These are phyloP conservation scores for Zygnema cylindricum DNA, from an alignment of 139 green algal genomes.

Conservation along the genomic window DNA sequence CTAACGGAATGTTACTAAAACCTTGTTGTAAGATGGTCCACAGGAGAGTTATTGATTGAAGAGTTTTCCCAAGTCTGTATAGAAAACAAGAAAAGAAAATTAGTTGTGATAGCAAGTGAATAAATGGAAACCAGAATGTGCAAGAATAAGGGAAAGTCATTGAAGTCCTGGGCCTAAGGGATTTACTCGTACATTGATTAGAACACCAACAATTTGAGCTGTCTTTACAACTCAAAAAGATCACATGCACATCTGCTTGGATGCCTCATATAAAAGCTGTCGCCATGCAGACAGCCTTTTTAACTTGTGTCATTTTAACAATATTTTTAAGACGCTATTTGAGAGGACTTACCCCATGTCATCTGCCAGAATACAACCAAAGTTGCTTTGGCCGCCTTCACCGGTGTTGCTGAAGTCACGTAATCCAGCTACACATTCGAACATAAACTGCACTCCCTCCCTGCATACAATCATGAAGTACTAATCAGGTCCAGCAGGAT, in stretches of 20 bases:
- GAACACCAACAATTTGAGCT: too few species aligned
- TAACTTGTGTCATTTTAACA: too few species aligned
- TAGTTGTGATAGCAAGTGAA: background rate
- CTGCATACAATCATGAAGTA: slow-evolving; percentile 49
- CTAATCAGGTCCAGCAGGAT: slow-evolving; percentile 1
- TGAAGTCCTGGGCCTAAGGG: too few species aligned
- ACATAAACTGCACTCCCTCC: slow-evolving; percentile 98
- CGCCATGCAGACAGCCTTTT: too few species aligned
- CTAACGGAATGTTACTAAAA: slow-evolving; percentile 70
- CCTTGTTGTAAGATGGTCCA: slow-evolving; percentile 88
- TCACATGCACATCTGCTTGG: too few species aligned
- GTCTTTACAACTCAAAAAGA: too few species aligned
- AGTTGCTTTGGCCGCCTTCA: slow-evolving; percentile 4
- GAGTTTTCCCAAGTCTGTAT: slow-evolving; percentile 58
- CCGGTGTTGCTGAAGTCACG: slow-evolving; percentile 52
- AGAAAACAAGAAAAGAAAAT: background rate
- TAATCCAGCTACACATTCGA: slow-evolving; percentile 94
- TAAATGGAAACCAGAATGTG: too few species aligned
- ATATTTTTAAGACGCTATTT: too few species aligned
- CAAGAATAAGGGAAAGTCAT: too few species aligned
- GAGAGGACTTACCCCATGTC: slow-evolving; percentile 90
- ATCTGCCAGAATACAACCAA: slow-evolving; percentile 93
- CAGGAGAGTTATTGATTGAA: slow-evolving; percentile 87
- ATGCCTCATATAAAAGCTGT: too few species aligned
- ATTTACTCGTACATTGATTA: too few species aligned